These are phyloP conservation scores for Cyphellophora attinorum DNA, from an alignment of 2,329 filamentous ascomycete genomes.

Conservation along the genomic window DNA sequence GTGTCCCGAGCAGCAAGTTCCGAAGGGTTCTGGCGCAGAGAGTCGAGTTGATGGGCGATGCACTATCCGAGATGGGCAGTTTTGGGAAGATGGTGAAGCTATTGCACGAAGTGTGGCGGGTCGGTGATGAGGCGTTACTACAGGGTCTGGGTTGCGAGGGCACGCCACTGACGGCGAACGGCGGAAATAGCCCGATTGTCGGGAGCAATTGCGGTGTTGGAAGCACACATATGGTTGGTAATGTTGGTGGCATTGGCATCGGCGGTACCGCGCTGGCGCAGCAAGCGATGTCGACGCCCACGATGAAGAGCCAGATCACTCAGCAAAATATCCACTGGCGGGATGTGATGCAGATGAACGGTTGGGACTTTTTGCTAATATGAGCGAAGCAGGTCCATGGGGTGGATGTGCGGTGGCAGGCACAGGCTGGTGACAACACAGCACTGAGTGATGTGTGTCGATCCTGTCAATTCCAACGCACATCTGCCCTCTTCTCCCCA, in stretches of 20 bases:
- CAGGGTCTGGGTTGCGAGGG: conserved; percentile 23
- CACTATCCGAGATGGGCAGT: conserved; percentile 69
- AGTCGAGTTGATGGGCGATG: conserved; percentile 62
- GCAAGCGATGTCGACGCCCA: conserved; percentile 1
- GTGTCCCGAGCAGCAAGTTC: conserved; percentile 63
- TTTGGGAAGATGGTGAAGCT: conserved; percentile 75
- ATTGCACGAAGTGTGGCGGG: conserved; percentile 70
- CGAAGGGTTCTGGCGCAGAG: conserved; percentile 70
- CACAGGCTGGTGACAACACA: conserved; percentile 8
- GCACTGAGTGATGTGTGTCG: conserved; percentile 9
- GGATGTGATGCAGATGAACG: conserved; percentile 83
- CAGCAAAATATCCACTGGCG: conserved; percentile 77
- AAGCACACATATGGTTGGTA: conserved; percentile 12
- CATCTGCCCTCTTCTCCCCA: no score
- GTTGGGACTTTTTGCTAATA: conserved; percentile 88
- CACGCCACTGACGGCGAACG: conserved; percentile 17
- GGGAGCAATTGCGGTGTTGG: no score
- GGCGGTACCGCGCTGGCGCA: conserved; percentile 2
- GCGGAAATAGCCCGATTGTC: conserved; percentile 13
- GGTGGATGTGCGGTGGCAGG: not conserved
- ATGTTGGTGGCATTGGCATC: conserved; percentile 5
- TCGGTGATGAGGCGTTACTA: conserved; percentile 52
- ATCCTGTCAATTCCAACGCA: no score
- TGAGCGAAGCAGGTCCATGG: conserved; percentile 5
- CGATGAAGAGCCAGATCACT: conserved; percentile 19